These are phyloP conservation scores for Scopulariopsis brevicaulis DNA, from an alignment of 2,329 filamentous ascomycete species.

Conservation along the genomic window DNA sequence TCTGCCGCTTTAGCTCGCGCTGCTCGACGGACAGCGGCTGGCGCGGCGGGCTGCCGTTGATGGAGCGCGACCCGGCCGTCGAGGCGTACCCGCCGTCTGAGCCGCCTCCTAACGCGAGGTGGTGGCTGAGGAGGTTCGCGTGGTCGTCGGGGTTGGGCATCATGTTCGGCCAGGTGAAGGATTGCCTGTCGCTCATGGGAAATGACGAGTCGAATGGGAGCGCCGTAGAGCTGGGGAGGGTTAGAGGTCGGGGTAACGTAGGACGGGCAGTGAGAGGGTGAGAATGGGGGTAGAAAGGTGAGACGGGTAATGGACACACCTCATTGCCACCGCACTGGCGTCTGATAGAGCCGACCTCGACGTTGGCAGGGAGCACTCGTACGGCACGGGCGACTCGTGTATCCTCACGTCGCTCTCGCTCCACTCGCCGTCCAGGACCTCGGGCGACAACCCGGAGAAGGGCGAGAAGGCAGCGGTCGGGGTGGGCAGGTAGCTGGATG, in stretches of 20 bases:
- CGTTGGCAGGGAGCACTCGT: conserved; percentile 10
- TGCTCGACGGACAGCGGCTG: conserved; percentile 44
- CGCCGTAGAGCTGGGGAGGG: conserved; percentile 26
- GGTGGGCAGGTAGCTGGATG: conserved; percentile 12
- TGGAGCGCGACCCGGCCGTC: conserved; percentile 37
- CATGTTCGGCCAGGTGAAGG: conserved; percentile 36
- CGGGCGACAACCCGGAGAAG: conserved; percentile 16
- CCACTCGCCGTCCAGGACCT: conserved; percentile 18
- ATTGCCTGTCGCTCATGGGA: conserved; percentile 37
- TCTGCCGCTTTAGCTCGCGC: conserved; percentile 49
- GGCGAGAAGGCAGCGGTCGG: conserved; percentile 13
- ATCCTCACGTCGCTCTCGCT: conserved; percentile 10
- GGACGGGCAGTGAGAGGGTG: conserved; percentile 6
- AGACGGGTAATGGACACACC: conserved; percentile 14
- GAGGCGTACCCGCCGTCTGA: conserved; percentile 38
- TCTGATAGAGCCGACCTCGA: not conserved
- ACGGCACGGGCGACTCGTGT: not conserved
- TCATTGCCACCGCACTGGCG: conserved; percentile 18
- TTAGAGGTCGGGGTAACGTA: not conserved
- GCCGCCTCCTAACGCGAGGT: conserved; percentile 29
- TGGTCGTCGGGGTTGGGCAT: not conserved
- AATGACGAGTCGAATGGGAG: conserved; percentile 39
- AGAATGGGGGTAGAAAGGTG: not conserved
- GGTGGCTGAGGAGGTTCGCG: conserved; percentile 28
- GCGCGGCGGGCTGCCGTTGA: conserved; percentile 43